Conservation (phyloP, 768 basidiomycete genomes). For the Chalciporus piperatus region DNA sequence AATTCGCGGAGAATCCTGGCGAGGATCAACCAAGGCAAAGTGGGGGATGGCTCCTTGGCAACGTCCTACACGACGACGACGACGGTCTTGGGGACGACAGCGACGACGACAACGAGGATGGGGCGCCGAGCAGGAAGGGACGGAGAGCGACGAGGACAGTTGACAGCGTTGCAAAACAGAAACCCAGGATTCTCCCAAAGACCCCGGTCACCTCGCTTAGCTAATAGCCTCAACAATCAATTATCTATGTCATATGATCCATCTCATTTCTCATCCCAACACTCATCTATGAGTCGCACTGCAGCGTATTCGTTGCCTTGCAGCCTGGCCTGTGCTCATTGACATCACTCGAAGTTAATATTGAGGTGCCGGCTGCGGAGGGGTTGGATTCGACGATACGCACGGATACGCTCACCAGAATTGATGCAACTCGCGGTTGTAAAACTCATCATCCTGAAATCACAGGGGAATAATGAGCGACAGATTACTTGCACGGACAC, state of each 20-base stretch:
- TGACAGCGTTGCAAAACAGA: conserved; percentile 33
- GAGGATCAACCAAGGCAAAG: conserved; percentile 23
- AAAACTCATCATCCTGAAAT: background rate
- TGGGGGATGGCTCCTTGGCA: conserved; percentile 15
- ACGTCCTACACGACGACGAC: conserved; percentile 23
- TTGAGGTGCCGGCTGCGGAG: background rate
- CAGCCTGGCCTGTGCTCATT: background rate
- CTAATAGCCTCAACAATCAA: too few relatives aligned
- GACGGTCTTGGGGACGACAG: conserved; percentile 20
- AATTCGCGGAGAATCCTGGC: conserved; percentile 9
- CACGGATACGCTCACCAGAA: background rate
- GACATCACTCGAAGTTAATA: background rate
- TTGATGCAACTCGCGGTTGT: background rate
- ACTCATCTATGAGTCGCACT: background rate
- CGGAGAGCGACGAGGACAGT: conserved; percentile 32
- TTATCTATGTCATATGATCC: too few relatives aligned
- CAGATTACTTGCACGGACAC: background rate
- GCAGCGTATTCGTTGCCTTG: background rate
- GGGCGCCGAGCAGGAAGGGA: conserved; percentile 28
- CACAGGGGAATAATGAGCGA: background rate
- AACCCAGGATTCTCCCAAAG: conserved; percentile 33
- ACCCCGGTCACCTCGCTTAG: conserved; percentile 24
- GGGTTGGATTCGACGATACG: background rate
- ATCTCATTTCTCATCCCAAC: background rate
- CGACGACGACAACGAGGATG: conserved; percentile 24